Evolutionary conservation across 2,329 filamentous ascomycete genomes (phyloP).

Genomic region (Penicillium sp.): DNA sequence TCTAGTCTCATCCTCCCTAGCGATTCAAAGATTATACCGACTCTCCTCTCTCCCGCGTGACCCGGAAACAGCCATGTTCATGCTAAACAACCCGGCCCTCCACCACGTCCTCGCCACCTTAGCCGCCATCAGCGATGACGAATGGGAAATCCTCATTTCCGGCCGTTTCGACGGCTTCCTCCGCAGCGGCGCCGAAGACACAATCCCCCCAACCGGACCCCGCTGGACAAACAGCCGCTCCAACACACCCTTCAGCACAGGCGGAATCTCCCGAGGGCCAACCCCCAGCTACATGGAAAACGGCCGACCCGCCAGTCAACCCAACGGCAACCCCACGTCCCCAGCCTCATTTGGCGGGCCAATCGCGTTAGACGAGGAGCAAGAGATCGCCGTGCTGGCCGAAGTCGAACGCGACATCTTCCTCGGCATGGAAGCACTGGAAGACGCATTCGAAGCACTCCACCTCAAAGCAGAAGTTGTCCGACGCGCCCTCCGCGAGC

Average conservation of each 20-base stretch:
- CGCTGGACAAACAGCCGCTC: conserved; percentile 46
- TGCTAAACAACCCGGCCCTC: conserved; percentile 78
- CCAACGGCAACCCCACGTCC: conserved; percentile 50
- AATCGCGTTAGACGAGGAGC: conserved; percentile 91
- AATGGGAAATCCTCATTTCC: conserved; percentile 95
- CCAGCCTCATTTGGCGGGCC: conserved; percentile 69
- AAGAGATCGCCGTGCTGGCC: conserved; percentile 84
- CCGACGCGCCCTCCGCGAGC: conserved; percentile 76
- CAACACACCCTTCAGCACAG: conserved; percentile 37
- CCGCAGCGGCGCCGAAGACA: conserved; percentile 82
- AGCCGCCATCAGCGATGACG: conserved; percentile 83
- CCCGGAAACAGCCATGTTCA: conserved; percentile 81
- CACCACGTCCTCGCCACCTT: conserved; percentile 88
- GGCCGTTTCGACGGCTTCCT: conserved; percentile 95
- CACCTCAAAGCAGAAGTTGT: conserved; percentile 83
- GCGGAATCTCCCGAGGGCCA: conserved; percentile 39
- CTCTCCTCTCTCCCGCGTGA: conserved; percentile 75
- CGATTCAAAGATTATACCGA: conserved; percentile 84
- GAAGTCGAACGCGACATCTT: conserved; percentile 95
- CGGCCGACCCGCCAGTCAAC: conserved; percentile 48
- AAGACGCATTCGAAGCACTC: conserved; percentile 92
- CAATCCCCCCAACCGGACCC: conserved; percentile 29
- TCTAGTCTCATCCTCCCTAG: conserved; percentile 73
- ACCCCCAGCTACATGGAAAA: conserved; percentile 42
- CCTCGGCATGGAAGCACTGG: conserved; percentile 88